Base-by-base conservation (phyloP, 2,329 filamentous ascomycete genomes). In the Aureobasidium zeae region DNA sequence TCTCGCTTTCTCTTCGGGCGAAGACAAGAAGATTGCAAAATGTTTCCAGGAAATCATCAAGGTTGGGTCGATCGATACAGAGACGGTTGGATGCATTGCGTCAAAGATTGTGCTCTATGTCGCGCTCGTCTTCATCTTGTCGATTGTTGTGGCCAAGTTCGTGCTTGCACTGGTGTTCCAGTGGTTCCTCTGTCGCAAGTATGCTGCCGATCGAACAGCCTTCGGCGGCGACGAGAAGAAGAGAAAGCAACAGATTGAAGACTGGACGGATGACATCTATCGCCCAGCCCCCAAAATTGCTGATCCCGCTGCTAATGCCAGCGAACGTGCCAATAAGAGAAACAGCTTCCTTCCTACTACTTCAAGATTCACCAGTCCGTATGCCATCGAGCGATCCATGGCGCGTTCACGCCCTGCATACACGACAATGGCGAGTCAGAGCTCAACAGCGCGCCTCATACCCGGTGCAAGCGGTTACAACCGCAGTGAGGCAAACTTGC, bases 251-350 rank as follows among this genome's bases (percentile, higher is more conserved):
- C 87, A 96, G 66, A 98, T 98, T 52, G 91, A 98, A 63, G 89
- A 95, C 56, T 98, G 91, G 91, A 83, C 82, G 11, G 86, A 96
- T 52, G 91, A 98, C 58, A 98, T 98, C 55, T 96, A 98, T 63
- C 83, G 87, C 31, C 84, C 89, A 3, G 86, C 87, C 17, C 80
- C 83, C 44, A 83, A 87, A 52, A 72, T 95, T 51, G 76, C 81
- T 3, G 91, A 94, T 55, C 68, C 82, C 30, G 49, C 44, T 22
- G 48, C 45, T 42, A 82, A 77, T 56, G 80, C 76, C 37, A 74
- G 78, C 48, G 86, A 89, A 51, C 76, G 83, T 41, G 72, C 69
- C 44, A 86, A 74, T 73, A 94, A 89, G 68, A 82, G 89, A 52
- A 76, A 72, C 50, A 94, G 86, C 62, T 93, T 98, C 66, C 69